Percentiles rank a stretch among this genome's conserved stretches.
Evolutionary conservation across 495 filamentous ascomycete species (phyloP).

Genomic region (Hypoxylon crocopeplum): DNA sequence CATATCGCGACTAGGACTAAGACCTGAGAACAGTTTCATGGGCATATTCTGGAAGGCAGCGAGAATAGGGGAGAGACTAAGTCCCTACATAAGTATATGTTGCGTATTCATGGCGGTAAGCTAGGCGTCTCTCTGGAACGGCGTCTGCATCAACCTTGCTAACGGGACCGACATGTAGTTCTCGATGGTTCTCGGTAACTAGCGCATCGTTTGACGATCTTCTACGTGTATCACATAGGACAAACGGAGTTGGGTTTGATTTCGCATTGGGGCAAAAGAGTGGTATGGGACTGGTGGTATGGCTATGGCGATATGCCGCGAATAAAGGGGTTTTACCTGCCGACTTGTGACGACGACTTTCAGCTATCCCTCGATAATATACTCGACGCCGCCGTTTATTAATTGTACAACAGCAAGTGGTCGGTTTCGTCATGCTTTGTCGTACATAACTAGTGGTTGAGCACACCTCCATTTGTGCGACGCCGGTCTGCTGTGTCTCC

Average conservation of each 20-base stretch:
- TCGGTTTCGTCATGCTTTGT: background rate
- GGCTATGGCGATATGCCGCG: background rate
- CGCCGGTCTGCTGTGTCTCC: background rate
- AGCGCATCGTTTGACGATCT: slow-evolving; percentile 1
- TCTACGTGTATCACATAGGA: slow-evolving; percentile 14
- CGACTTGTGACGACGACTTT: background rate
- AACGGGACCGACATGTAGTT: slow-evolving; percentile 9
- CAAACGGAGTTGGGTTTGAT: slow-evolving; percentile 23
- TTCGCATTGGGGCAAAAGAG: slow-evolving; percentile 11
- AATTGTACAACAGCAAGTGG: background rate
- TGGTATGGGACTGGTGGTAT: background rate
- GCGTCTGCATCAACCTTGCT: background rate
- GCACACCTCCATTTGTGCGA: background rate
- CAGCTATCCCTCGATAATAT: background rate
- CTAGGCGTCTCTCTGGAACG: background rate
- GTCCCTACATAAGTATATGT: slow-evolving; percentile 94
- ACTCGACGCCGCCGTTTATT: background rate
- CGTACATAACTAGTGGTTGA: background rate
- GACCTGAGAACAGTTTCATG: slow-evolving; percentile 62
- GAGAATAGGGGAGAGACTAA: slow-evolving; percentile 88
- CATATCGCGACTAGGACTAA: slow-evolving; percentile 1
- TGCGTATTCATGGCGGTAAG: slow-evolving; percentile 92
- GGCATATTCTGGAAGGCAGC: slow-evolving; percentile 98
- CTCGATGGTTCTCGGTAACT: slow-evolving; percentile 39
- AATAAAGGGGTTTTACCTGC: background rate